Percentiles rank a stretch among this genome's conserved stretches.
These are phyloP conservation scores for Fistulinella prunicolor DNA, from an alignment of 768 basidiomycete genomes.

Conservation along the genomic window DNA sequence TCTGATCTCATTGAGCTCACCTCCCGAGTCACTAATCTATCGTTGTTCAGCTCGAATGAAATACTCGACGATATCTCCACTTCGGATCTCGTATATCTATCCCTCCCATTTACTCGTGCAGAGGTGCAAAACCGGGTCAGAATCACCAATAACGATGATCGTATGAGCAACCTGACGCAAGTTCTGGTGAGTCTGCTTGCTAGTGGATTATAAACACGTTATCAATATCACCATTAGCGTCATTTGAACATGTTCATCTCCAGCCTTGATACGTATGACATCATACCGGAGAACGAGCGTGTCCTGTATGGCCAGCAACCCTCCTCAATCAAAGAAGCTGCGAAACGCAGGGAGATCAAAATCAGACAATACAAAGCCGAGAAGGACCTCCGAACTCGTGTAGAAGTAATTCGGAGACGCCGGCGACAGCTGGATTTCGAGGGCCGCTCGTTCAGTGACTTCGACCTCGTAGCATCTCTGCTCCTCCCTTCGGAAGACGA, in stretches of 20 bases:
- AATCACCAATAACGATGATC: conserved; percentile 53
- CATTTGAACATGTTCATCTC: conserved; percentile 46
- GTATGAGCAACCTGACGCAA: conserved; percentile 53
- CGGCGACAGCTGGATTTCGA: conserved; percentile 39
- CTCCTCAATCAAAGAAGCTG: conserved; percentile 56
- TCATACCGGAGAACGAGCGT: conserved; percentile 61
- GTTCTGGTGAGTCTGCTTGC: conserved; percentile 50
- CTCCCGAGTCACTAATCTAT: conserved; percentile 54
- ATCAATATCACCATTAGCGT: conserved; percentile 36
- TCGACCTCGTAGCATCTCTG: conserved; percentile 63
- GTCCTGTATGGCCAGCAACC: conserved; percentile 49
- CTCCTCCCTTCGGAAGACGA: conserved; percentile 43
- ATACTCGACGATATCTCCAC: conserved; percentile 79
- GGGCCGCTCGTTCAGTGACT: conserved; percentile 43
- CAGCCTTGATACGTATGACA: conserved; percentile 59
- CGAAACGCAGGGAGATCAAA: conserved; percentile 77
- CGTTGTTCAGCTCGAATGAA: conserved; percentile 84
- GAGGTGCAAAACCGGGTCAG: conserved; percentile 62
- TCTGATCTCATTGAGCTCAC: conserved; percentile 53
- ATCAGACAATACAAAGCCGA: conserved; percentile 88
- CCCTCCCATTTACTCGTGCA: conserved; percentile 64
- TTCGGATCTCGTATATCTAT: conserved; percentile 68
- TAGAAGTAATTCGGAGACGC: conserved; percentile 61
- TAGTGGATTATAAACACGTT: conserved; percentile 1
- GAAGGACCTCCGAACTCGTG: conserved; percentile 67